Conservation (phyloP, 768 basidiomycete species). For the Epithele typhae region DNA sequence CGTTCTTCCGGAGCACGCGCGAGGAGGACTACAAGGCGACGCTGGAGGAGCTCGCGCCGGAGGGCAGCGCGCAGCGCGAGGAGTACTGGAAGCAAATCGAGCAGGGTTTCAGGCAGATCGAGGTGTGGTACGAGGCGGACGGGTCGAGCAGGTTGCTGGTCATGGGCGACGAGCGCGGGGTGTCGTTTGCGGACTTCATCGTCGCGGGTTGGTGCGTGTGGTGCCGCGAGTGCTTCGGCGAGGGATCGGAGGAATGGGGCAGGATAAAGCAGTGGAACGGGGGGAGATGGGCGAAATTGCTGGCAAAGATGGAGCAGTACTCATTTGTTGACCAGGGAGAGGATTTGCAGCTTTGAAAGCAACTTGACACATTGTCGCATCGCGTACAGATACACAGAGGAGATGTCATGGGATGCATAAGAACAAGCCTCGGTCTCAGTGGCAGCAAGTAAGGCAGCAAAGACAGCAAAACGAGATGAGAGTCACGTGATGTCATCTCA, state of each 20-base stretch:
- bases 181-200: constrained; percentile 33
- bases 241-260: constrained; percentile 29
- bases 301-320: constrained; percentile 31
- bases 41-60: constrained; percentile 30
- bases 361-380: too few species aligned
- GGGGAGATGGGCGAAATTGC: constrained; percentile 35
- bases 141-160: constrained; percentile 27
- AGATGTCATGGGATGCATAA: too few species aligned
- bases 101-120: constrained; percentile 24
- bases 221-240: constrained; percentile 27
- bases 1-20: constrained; percentile 31
- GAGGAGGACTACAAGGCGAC: constrained; percentile 28
- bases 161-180: constrained; percentile 25
- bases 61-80: constrained; percentile 21
- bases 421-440: too few species aligned
- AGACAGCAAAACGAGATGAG: too few species aligned
- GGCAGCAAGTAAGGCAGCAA: too few species aligned
- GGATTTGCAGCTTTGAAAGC: constrained; percentile 12
- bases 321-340: constrained; percentile 25
- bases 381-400: too few species aligned
- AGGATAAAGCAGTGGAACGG: constrained; percentile 32
- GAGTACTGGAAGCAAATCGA: constrained; percentile 24
- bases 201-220: constrained; percentile 33
- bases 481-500: too few species aligned
- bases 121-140: constrained; percentile 27